Conservation (phyloP, 2,329 filamentous ascomycete genomes). For the Lachnellula hyalina region DNA sequence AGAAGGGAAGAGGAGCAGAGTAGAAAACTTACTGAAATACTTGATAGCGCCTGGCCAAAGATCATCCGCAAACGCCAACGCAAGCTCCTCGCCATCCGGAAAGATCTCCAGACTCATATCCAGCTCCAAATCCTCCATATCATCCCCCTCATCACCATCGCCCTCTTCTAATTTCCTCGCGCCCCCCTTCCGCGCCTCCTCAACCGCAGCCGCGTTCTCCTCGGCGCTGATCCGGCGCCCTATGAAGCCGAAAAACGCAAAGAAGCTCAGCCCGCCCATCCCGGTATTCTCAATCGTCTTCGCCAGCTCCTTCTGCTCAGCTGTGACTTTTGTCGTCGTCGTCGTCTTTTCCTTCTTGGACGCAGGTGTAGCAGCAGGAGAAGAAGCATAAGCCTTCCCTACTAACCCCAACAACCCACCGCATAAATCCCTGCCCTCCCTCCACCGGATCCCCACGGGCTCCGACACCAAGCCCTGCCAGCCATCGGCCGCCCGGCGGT, state of each 20-base stretch:
- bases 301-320: slow-evolving; percentile 46
- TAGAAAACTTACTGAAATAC: slow-evolving; percentile 69
- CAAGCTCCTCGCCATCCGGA: slow-evolving; percentile 79
- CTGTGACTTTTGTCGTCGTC: slow-evolving; percentile 35
- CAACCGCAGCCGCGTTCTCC: slow-evolving; percentile 43
- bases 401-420: slow-evolving; percentile 72
- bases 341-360: slow-evolving; percentile 43
- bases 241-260: slow-evolving; percentile 80
- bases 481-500: slow-evolving; percentile 61
- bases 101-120: slow-evolving; percentile 75
- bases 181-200: not conserved
- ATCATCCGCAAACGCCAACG: slow-evolving; percentile 76
- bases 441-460: slow-evolving; percentile 85
- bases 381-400: slow-evolving; percentile 53
- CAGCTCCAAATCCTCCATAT: slow-evolving; percentile 56
- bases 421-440: slow-evolving; percentile 78
- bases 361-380: slow-evolving; percentile 27
- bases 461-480: slow-evolving; percentile 79
- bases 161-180: slow-evolving; percentile 19
- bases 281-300: slow-evolving; percentile 53
- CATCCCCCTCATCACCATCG: slow-evolving; percentile 52
- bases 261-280: slow-evolving; percentile 71
- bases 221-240: slow-evolving; percentile 65
- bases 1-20: not conserved
- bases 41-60: slow-evolving; percentile 83